Conservation (phyloP, 2,329 filamentous ascomycete species). For the Diplocarpon rosae region DNA sequence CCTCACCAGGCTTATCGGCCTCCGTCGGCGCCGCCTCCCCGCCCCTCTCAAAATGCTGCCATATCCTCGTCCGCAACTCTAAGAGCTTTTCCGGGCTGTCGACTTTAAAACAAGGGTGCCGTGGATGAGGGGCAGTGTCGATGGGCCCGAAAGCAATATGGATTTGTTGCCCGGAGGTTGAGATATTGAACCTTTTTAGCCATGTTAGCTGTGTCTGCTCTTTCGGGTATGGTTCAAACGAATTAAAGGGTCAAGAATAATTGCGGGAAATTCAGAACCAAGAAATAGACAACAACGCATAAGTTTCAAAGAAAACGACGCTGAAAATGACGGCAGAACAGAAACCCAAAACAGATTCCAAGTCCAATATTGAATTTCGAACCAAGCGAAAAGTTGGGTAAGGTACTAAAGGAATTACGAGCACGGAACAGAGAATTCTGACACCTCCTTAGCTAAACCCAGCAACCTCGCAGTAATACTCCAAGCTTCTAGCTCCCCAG, state of each 20-base stretch:
- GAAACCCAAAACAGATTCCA: too few species aligned
- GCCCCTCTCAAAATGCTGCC: slow-evolving; percentile 38
- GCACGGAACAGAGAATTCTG: too few species aligned
- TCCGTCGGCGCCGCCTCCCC: slow-evolving; percentile 39
- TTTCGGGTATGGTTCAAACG: too few species aligned
- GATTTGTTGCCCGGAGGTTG: slow-evolving; percentile 40
- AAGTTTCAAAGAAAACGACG: not conserved
- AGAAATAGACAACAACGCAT: too few species aligned
- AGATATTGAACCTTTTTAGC: slow-evolving; percentile 41
- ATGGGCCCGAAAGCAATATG: slow-evolving; percentile 34
- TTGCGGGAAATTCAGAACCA: too few species aligned
- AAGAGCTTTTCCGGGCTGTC: slow-evolving; percentile 36
- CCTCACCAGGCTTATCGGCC: slow-evolving; percentile 43
- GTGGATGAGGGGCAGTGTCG: slow-evolving; percentile 32
- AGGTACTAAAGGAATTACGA: too few species aligned
- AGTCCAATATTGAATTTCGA: too few species aligned
- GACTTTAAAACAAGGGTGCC: slow-evolving; percentile 50
- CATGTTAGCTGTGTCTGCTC: not conserved
- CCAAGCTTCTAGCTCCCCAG: too few species aligned
- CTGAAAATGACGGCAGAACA: too few species aligned
- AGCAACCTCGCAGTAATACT: too few species aligned
- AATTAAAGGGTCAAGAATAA: too few species aligned
- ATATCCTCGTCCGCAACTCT: slow-evolving; percentile 37
- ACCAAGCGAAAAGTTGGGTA: not conserved
- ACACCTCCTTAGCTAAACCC: too few species aligned